Evolutionary conservation across 2,329 filamentous ascomycete species (phyloP).

Genomic region (Colletotrichum shisoi): DNA sequence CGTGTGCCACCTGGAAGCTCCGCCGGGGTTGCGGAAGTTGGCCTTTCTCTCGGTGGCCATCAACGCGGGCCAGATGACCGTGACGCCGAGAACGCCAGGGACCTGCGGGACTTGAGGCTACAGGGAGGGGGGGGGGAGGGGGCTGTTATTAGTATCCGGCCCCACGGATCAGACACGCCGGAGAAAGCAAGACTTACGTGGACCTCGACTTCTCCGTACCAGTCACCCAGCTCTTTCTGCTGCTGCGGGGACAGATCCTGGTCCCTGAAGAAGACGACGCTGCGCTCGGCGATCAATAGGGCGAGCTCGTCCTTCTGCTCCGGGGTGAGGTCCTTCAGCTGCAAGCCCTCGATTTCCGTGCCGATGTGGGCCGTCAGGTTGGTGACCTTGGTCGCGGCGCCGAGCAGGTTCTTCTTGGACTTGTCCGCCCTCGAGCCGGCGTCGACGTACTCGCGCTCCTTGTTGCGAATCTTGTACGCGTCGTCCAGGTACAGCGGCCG

Average conservation of each 20-base stretch:
- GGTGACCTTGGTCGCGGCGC: constrained; percentile 69
- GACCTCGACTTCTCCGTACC: constrained; percentile 71
- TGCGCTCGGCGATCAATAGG: constrained; percentile 68
- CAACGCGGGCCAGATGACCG: constrained; percentile 75
- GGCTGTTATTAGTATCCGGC: too few relatives aligned
- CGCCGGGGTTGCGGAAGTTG: constrained; percentile 72
- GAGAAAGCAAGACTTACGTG: constrained; percentile 59
- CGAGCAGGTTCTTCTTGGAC: constrained; percentile 67
- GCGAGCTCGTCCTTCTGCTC: constrained; percentile 69
- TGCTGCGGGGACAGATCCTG: constrained; percentile 69
- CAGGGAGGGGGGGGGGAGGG: too few relatives aligned
- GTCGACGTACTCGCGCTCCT: constrained; percentile 64
- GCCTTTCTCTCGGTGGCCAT: constrained; percentile 67
- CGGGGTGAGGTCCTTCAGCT: constrained; percentile 67
- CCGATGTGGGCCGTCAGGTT: constrained; percentile 69
- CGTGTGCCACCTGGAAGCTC: constrained; percentile 73
- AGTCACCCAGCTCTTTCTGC: constrained; percentile 68
- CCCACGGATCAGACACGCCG: too few relatives aligned
- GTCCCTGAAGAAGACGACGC: constrained; percentile 72
- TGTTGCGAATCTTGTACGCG: constrained; percentile 69
- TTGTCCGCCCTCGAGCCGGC: constrained; percentile 71
- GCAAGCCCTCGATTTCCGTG: constrained; percentile 69
- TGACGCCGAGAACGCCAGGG: constrained; percentile 70
- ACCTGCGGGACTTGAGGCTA: constrained; percentile 76
- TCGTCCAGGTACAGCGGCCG: constrained; percentile 74